Evolutionary conservation across 805 yeast species (phyloP).

Genomic region (Pichia kluyveri): DNA sequence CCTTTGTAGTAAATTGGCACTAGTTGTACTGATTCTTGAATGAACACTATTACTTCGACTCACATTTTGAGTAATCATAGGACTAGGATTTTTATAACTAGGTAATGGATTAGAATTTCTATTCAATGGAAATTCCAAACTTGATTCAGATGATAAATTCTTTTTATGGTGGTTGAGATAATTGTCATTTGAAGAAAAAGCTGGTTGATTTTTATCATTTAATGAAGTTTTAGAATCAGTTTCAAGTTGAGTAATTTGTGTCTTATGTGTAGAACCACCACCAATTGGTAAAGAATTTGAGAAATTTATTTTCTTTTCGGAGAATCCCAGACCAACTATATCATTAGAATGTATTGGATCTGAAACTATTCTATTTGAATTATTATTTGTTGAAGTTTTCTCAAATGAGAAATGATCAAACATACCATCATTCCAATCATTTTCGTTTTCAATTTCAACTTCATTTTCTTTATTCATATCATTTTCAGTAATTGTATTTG

Average conservation of each 20-base stretch:
- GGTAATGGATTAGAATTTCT: not conserved
- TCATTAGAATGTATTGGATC: conserved; percentile 1
- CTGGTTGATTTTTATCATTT: not conserved
- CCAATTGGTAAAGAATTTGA: conserved; percentile 6
- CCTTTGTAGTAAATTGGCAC: not conserved
- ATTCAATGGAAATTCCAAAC: not conserved
- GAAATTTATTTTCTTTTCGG: not conserved
- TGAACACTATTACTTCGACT: conserved; percentile 6
- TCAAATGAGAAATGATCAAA: conserved; percentile 12
- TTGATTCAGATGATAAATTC: conserved; percentile 1
- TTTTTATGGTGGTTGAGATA: not conserved
- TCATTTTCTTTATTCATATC: not conserved
- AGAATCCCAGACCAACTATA: not conserved
- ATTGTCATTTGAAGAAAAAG: not conserved
- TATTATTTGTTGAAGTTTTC: conserved; percentile 1
- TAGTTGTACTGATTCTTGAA: conserved; percentile 2
- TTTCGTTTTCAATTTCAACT: not conserved
- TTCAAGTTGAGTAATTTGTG: too few species aligned
- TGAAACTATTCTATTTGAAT: conserved; percentile 2
- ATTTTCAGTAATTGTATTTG: not conserved
- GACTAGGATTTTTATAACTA: not conserved
- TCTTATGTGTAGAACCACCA: too few species aligned
- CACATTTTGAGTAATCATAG: not conserved
- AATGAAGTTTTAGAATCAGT: not conserved
- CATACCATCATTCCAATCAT: conserved; percentile 7